phyloP scores from a whole-genome alignment of 2,329 filamentous ascomycete genomes.

The Paracamarosporium sp. region DNA sequence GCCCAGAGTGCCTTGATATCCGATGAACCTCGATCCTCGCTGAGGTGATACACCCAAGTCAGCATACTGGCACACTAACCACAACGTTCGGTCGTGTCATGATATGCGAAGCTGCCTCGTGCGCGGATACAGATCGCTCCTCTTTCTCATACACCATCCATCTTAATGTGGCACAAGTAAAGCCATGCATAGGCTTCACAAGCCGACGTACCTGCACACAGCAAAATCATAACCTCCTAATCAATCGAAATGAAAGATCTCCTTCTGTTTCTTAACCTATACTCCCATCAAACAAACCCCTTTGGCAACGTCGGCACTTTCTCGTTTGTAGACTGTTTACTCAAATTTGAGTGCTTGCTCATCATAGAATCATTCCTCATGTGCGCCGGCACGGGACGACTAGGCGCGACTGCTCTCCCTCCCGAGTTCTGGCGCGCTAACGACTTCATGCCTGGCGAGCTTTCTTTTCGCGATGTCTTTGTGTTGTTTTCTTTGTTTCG shows the following conservation, averaged over 20 bases:
- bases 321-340: neutral
- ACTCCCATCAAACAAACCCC: neutral
- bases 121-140: neutral
- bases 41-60: neutral
- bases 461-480: neutral
- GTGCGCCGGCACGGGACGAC: neutral
- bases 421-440: neutral
- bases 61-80: no score
- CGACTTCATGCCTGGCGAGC: neutral
- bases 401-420: neutral
- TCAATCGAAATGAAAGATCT: neutral
- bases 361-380: neutral
- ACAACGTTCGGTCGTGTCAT: neutral
- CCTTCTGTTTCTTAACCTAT: neutral
- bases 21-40: neutral
- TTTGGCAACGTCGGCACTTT: neutral
- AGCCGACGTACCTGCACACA: slow-evolving; percentile 1
- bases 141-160: neutral
- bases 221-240: neutral
- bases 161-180: no score
- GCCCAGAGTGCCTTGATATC: neutral
- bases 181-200: neutral
- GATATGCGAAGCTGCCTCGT: neutral
- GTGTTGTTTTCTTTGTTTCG: neutral
- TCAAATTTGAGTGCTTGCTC: neutral